Evolutionary conservation across 2,329 filamentous ascomycete genomes (phyloP), one percentile per base, ranked within the genome.

Genomic region (Hypomyces perniciosus): DNA sequence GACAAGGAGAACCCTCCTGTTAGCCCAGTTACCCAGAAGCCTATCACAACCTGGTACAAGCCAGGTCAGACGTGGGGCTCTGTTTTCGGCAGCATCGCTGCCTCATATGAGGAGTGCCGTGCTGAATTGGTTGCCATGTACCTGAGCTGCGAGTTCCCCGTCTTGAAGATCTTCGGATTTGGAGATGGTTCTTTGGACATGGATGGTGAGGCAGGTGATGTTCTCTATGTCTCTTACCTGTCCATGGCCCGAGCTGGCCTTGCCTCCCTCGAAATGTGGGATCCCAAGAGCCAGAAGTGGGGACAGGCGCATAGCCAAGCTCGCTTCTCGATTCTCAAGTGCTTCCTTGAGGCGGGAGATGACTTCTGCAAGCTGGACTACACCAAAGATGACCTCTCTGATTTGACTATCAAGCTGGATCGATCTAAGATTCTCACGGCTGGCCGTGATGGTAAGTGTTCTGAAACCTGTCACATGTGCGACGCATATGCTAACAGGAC

Each of bases 71-170:
- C 92, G 0, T 97, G 91, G 91, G 88, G 89, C 50, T 90, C 85
- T 5, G 89, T 96, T 0, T 97, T 97, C 63, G 90, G 91, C 28
- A 82, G 87, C 54, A 82, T 95, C 56, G 90, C 91, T 35, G 89
- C 86, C 4, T 88, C 85, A 12, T 96, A 96, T 63, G 92, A 97
- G 70, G 92, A 97, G 69, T 97, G 92, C 67, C 84, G 92, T 50
- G 92, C 92, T 4, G 92, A 97, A 67, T 87, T 90, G 61, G 91
- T 96, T 8, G 92, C 91, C 46, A 96, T 96, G 90, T 85, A 84
- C 39, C 76, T 97, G 49, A 83, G 85, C 63, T 95, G 91, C 69
- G 91, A 96, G 62, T 96, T 95, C 64, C 78, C 83, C 8, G 89
- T 95, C 45, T 78, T 97, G 20, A 80, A 90, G 66, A 92, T 96